Evolutionary conservation across 257 asterid genomes (phyloP).

Genomic region (Parsonsia alboflavescens): DNA sequence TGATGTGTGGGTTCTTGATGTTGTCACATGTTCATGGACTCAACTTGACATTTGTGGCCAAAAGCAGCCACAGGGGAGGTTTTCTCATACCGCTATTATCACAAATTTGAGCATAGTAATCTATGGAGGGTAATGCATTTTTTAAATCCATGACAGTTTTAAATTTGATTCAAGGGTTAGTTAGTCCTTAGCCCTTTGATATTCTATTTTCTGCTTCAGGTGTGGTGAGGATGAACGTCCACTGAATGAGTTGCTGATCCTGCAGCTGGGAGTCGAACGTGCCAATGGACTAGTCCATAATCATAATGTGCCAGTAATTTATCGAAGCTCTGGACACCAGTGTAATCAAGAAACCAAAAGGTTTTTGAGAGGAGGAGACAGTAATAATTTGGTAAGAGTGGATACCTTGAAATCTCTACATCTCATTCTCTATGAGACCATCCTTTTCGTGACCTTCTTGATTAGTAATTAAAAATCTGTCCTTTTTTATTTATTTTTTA

Average conservation of each 20-base stretch:
- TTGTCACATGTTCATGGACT: constrained; percentile 54
- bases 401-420: not conserved
- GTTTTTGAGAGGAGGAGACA: constrained; percentile 31
- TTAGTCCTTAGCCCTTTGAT: not conserved
- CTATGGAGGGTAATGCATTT: constrained; percentile 72
- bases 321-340: constrained; percentile 28
- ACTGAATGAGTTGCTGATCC: constrained; percentile 64
- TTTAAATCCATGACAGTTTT: not conserved
- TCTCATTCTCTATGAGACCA: not conserved
- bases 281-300: constrained; percentile 15
- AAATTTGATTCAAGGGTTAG: too few relatives aligned
- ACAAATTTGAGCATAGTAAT: constrained; percentile 55
- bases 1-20: constrained; percentile 80
- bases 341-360: constrained; percentile 35
- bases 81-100: constrained; percentile 80
- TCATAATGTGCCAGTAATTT: constrained; percentile 23
- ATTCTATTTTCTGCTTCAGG: constrained; percentile 27
- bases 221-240: constrained; percentile 99
- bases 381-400: constrained; percentile 32
- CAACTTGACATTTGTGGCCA: constrained; percentile 49
- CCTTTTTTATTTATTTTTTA: too few relatives aligned
- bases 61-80: constrained; percentile 67
- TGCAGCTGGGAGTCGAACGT: constrained; percentile 43
- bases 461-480: not conserved
- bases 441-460: too few relatives aligned